Evolutionary conservation across 2,329 filamentous ascomycete genomes (phyloP).

Genomic region (Xylariaceae sp.): DNA sequence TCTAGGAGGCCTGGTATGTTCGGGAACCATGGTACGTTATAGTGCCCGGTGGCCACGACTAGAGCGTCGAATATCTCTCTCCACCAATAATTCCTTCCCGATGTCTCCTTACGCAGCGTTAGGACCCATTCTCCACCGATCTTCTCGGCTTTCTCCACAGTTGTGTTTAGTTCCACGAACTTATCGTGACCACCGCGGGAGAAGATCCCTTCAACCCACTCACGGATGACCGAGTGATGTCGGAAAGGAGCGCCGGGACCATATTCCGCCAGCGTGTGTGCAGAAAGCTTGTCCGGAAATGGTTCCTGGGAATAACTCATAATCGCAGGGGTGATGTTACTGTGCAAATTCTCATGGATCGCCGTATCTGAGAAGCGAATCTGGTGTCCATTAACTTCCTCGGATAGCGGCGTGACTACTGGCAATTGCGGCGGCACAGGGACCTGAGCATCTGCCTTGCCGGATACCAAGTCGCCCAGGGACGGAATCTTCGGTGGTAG

Average conservation of each 20-base stretch:
- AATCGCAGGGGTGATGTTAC: slow-evolving; percentile 57
- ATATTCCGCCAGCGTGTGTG: slow-evolving; percentile 49
- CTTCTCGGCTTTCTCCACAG: slow-evolving; percentile 57
- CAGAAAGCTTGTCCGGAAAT: slow-evolving; percentile 45
- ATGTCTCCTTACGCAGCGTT: slow-evolving; percentile 49
- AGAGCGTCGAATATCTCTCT: slow-evolving; percentile 61
- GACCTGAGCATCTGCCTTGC: slow-evolving; percentile 48
- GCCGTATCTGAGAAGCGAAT: slow-evolving; percentile 55
- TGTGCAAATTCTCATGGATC: slow-evolving; percentile 61
- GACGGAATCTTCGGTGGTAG: slow-evolving; percentile 36
- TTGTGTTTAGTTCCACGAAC: slow-evolving; percentile 54
- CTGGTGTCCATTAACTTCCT: slow-evolving; percentile 39
- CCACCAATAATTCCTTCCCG: slow-evolving; percentile 44
- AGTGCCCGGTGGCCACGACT: slow-evolving; percentile 67
- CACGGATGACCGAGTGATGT: slow-evolving; percentile 56
- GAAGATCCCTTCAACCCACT: slow-evolving; percentile 51
- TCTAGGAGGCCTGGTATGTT: slow-evolving; percentile 57
- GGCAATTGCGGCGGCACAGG: slow-evolving; percentile 48
- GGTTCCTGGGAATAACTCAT: slow-evolving; percentile 61
- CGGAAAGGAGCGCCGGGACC: slow-evolving; percentile 57
- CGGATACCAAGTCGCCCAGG: slow-evolving; percentile 40
- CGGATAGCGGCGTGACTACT: slow-evolving; percentile 42
- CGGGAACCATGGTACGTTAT: slow-evolving; percentile 63
- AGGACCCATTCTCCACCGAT: slow-evolving; percentile 49
- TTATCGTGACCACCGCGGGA: slow-evolving; percentile 32